Percentiles rank a stretch among this genome's conserved stretches.
These are phyloP conservation scores for Letharia columbiana DNA, from an alignment of 495 filamentous ascomycete genomes.

Conservation along the genomic window DNA sequence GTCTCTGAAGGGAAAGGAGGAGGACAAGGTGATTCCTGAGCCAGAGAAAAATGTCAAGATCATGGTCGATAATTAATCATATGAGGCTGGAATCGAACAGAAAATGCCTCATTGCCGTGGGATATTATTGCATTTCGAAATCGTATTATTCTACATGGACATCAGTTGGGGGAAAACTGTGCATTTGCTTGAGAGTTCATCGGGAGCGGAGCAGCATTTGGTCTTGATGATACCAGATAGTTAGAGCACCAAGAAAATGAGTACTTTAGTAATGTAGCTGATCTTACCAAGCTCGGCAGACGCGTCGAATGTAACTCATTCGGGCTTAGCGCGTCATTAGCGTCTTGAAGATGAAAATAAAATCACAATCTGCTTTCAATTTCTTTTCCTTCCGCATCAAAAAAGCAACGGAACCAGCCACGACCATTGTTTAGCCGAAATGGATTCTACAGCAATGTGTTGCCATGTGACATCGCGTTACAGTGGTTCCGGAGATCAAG, in stretches of 20 bases:
- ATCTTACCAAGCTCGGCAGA: background rate
- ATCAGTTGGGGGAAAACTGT: background rate
- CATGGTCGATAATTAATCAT: slow-evolving; percentile 39
- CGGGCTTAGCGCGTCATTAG: background rate
- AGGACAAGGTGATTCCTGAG: slow-evolving; percentile 41
- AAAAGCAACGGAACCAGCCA: slow-evolving; percentile 55
- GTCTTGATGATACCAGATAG: background rate
- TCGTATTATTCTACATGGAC: background rate
- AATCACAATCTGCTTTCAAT: slow-evolving; percentile 24
- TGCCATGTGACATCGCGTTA: slow-evolving; percentile 46
- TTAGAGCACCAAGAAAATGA: background rate
- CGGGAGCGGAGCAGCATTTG: background rate
- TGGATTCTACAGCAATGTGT: slow-evolving; percentile 47
- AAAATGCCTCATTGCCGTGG: background rate
- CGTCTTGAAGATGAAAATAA: slow-evolving; percentile 7
- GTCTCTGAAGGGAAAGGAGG: slow-evolving; percentile 37
- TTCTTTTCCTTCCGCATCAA: slow-evolving; percentile 42
- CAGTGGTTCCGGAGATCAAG: slow-evolving; percentile 51
- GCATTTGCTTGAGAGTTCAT: background rate
- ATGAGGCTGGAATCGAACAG: background rate
- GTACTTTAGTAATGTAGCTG: no score
- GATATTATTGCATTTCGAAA: background rate
- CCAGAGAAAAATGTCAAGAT: slow-evolving; percentile 46
- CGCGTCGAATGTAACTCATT: background rate
- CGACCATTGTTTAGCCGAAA: slow-evolving; percentile 51